A percentile compares a stretch with the other conserved stretches of the same genome.
Conservation (phyloP, 75 land plant species). For the Gnetum montanum region DNA sequence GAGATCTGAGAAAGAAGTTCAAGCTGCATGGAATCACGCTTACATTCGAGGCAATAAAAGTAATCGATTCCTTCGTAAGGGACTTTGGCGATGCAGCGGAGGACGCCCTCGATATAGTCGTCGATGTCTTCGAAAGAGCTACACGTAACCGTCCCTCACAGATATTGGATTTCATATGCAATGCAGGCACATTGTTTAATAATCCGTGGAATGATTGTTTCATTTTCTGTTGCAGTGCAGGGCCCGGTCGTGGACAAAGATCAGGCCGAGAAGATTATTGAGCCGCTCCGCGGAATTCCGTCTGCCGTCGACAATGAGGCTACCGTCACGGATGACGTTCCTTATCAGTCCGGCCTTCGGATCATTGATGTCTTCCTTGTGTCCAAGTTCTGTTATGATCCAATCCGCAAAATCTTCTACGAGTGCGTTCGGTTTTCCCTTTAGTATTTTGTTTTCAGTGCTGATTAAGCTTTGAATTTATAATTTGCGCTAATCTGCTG, state of each 20-base stretch:
- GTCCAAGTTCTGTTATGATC: slow-evolving; percentile 64
- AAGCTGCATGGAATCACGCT: slow-evolving; percentile 71
- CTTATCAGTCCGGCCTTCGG: slow-evolving; percentile 27
- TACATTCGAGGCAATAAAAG: slow-evolving; percentile 62
- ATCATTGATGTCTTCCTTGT: slow-evolving; percentile 66
- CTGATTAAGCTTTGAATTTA: too few species aligned
- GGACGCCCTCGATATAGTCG: slow-evolving; percentile 66
- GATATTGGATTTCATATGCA: background rate
- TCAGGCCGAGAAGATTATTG: slow-evolving; percentile 36
- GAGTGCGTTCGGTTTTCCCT: slow-evolving; percentile 30
- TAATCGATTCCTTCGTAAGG: slow-evolving; percentile 38
- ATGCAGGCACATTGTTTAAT: background rate
- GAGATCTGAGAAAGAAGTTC: slow-evolving; percentile 66
- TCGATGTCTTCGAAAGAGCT: slow-evolving; percentile 58
- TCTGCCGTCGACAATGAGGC: slow-evolving; percentile 12
- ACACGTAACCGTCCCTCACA: slow-evolving; percentile 23
- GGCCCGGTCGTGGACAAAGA: slow-evolving; percentile 66
- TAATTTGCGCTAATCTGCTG: too few species aligned
- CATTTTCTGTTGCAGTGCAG: slow-evolving; percentile 44
- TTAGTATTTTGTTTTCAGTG: background rate
- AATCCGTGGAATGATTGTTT: background rate
- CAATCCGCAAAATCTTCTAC: slow-evolving; percentile 63
- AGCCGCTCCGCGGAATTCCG: slow-evolving; percentile 34
- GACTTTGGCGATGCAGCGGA: slow-evolving; percentile 44
- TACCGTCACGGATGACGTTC: background rate